Conservation (phyloP, 2,329 filamentous ascomycete genomes). For the Colletotrichum orchidophilum region DNA sequence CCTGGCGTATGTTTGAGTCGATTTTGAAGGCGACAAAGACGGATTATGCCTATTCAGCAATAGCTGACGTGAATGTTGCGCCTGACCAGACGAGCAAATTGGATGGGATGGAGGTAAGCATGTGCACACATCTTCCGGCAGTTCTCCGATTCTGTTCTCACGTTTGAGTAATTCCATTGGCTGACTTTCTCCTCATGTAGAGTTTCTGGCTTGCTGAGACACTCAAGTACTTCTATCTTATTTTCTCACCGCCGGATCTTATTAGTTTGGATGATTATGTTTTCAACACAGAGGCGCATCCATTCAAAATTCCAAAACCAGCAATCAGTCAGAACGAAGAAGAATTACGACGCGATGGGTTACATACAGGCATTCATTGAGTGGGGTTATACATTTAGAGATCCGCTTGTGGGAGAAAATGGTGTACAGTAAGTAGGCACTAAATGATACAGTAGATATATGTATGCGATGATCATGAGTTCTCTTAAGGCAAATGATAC, state of each 20-base stretch:
- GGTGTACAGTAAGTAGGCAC: no score
- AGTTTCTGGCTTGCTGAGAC: constrained; percentile 80
- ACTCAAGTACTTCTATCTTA: constrained; percentile 78
- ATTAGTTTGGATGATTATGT: constrained; percentile 76
- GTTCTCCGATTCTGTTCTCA: constrained; percentile 35
- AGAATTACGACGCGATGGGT: not conserved
- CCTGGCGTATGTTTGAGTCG: constrained; percentile 62
- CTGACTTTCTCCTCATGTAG: constrained; percentile 42
- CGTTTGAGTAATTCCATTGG: not conserved
- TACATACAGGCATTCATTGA: not conserved
- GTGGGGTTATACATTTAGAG: not conserved
- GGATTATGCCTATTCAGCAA: constrained; percentile 57
- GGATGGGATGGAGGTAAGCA: constrained; percentile 48
- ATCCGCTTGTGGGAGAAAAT: not conserved
- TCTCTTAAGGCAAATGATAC: not conserved
- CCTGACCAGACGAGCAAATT: constrained; percentile 54
- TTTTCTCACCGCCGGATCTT: constrained; percentile 72
- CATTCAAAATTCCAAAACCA: constrained; percentile 40
- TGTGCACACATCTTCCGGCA: constrained; percentile 19
- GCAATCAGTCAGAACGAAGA: not conserved
- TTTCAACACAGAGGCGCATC: constrained; percentile 64
- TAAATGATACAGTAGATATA: not conserved
- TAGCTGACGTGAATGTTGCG: constrained; percentile 58
- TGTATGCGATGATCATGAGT: not conserved
- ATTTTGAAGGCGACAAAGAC: constrained; percentile 57